Base-by-base conservation (phyloP, 768 basidiomycete species). In the Leccinum truebloodii region DNA sequence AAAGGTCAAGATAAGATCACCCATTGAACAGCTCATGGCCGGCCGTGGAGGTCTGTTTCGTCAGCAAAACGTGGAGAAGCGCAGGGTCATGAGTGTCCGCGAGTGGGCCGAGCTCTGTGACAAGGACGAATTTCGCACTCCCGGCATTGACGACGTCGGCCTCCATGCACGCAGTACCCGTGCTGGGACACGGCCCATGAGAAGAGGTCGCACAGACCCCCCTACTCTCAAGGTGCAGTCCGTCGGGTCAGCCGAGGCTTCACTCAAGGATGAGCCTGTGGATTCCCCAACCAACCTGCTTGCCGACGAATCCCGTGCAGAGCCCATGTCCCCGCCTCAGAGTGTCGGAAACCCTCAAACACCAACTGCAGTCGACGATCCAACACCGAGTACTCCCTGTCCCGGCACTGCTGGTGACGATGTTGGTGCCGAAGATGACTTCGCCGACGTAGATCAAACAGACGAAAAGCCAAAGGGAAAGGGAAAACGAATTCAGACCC, bases 1-100 rank as follows among this genome's bases (percentile, higher is more conserved):
- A 12, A 67, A 80, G 6, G 85, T 98, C 61, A 89, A 89, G 72
- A 89, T 99, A 61, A 87, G 86, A 76, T 84, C 85, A 16, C 95
- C 97, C 2, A 98, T 98, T 66, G 94, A 95, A 71, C 96, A 98
- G 72, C 86, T 88, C 71, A 94, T 98, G 88, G 77, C 88, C 44
- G 96, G 96, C 9, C 82, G 84, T 57, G 86, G 85, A 6, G 96
- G 96, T 2, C 81, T 95, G 6, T 98, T 94, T 73, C 86, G 92
- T 22, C 89, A 93, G 66, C 86, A 93, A 75, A 98, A 97, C 70
- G 82, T 97, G 69, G 94, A 94, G 77, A 94, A 92, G 75, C 83
- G 91, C 62, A 86, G 86, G 65, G 73, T 84, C 55, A 88, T 92
- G 86, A 94, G 90, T 68, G 86, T 92, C 22, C 86, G 90, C 57